Base-by-base conservation (phyloP, 1,284 basidiomycete species). In the Mixia osmundae region DNA sequence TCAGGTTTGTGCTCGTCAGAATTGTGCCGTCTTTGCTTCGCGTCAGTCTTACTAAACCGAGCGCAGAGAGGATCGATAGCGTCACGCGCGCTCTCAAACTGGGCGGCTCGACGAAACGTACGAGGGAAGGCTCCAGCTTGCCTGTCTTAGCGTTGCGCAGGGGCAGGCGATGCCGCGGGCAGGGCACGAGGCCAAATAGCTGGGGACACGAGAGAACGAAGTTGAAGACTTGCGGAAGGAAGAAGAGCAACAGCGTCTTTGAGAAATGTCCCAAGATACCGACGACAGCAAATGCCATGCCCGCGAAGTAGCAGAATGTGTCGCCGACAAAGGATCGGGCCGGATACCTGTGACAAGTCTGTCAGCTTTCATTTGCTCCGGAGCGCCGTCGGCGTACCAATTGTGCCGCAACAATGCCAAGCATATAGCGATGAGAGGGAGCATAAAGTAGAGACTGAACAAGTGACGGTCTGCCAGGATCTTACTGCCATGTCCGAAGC, bases 221-320 rank as follows among this genome's bases (percentile, higher is more conserved):
- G 57, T 99, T 97, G 69, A 95, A 80, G 44, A 94, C 76, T 54
- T 99, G 91, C 4, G 91, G 91, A 23, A 94, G 64, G 63, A 97
- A 97, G 65, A 99, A 95, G 20, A 97, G 63, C 34, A 95, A 65
- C 3, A 99, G 62, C 0, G 89, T 99, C 60, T 97, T 99, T 38
- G 79, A 82, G 56, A 91, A 95, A 57, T 99, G 91, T 0, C 79
- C 85, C 50, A 89, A 77, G 43, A 94, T 89, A 8, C 82, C 83
- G 23, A 89, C 83, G 11, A 87, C 83, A 0, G 87, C 75, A 52
- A 94, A 91, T 0, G 85, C 80, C 85, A 94, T 94, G 41, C 85
- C 91, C 0, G 85, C 74, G 39, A 95, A 75, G 58, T 99, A 99
- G 58, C 91, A 97, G 26, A 95, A 68, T 1, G 91, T 99, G 54